A percentile compares a stretch with the other conserved stretches of the same genome.
Conservation (phyloP, 176 grass and related monocot species). For the Thinopyrum elongatum region DNA sequence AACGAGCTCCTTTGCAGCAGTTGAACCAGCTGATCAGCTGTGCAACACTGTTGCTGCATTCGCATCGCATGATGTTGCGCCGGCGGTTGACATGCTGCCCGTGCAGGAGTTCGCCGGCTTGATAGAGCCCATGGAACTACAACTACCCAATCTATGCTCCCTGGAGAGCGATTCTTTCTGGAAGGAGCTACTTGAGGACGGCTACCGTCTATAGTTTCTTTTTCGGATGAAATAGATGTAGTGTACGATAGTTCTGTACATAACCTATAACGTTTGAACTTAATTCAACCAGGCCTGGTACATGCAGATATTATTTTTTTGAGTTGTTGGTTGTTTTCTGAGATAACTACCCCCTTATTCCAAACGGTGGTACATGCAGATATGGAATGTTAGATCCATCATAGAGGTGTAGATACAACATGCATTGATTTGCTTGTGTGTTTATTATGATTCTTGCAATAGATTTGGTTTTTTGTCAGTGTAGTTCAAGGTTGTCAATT, state of each 20-base stretch:
- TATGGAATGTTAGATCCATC: not conserved
- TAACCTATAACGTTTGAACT: too few species aligned
- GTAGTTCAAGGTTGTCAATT: not conserved
- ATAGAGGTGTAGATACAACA: not conserved
- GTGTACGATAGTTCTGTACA: not conserved
- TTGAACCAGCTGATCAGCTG: not conserved
- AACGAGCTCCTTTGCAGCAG: not conserved
- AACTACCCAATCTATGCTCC: conserved; percentile 27
- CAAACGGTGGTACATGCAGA: too few species aligned
- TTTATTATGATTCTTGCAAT: not conserved
- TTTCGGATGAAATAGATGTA: not conserved
- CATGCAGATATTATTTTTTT: too few species aligned
- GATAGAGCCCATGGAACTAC: not conserved
- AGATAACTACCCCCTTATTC: too few species aligned
- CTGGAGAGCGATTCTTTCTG: conserved; percentile 37
- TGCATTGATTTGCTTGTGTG: not conserved
- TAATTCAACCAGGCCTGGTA: too few species aligned
- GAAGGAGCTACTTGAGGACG: conserved; percentile 25
- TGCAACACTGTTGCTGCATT: not conserved
- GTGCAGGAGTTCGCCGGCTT: conserved; percentile 1
- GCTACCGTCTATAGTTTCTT: not conserved
- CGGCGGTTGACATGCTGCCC: not conserved
- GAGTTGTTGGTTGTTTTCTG: too few species aligned
- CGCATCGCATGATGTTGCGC: not conserved
- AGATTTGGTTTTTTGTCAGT: not conserved